phyloP scores from a whole-genome alignment of 1,139 yeast species.

The Scheffersomyces segobiensis region DNA sequence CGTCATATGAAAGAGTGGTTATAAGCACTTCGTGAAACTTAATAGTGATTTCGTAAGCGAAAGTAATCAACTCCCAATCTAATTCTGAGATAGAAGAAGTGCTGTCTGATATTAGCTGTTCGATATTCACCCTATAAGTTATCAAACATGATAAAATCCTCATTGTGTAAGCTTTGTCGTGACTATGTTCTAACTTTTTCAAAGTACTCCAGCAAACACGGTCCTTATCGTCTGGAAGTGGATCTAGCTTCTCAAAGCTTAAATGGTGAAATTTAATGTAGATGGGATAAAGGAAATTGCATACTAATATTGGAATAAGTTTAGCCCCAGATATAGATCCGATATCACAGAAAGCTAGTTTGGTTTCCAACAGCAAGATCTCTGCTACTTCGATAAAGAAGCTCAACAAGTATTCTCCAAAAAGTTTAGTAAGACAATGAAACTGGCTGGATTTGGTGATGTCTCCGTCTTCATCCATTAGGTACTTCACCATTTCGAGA shows the following conservation, averaged over 20 bases:
- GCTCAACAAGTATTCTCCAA: constrained; percentile 9
- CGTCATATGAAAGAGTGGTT: constrained; percentile 5
- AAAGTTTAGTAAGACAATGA: constrained; percentile 19
- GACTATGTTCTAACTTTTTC: neutral
- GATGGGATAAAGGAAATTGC: constrained; percentile 10
- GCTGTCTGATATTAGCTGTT: neutral
- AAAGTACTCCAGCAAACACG: neutral
- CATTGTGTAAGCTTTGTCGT: neutral
- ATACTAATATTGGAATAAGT: constrained; percentile 5
- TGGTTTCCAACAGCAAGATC: constrained; percentile 2
- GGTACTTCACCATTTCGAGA: constrained; percentile 17
- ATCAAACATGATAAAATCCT: neutral
- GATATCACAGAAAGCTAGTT: neutral
- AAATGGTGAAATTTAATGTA: constrained; percentile 7
- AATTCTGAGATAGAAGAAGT: constrained; percentile 5
- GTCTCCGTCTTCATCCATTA: constrained; percentile 9
- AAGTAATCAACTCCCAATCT: constrained; percentile 18
- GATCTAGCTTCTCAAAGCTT: constrained; percentile 4
- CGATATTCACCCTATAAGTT: neutral
- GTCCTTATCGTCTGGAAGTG: constrained; percentile 4
- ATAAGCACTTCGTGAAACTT: constrained; percentile 15
- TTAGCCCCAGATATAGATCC: neutral
- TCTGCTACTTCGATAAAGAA: constrained; percentile 13
- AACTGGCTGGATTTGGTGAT: constrained; percentile 13
- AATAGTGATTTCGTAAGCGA: constrained; percentile 9